Base-by-base conservation (phyloP, 176 grass and related monocot species). In the Carex littledalei region DNA sequence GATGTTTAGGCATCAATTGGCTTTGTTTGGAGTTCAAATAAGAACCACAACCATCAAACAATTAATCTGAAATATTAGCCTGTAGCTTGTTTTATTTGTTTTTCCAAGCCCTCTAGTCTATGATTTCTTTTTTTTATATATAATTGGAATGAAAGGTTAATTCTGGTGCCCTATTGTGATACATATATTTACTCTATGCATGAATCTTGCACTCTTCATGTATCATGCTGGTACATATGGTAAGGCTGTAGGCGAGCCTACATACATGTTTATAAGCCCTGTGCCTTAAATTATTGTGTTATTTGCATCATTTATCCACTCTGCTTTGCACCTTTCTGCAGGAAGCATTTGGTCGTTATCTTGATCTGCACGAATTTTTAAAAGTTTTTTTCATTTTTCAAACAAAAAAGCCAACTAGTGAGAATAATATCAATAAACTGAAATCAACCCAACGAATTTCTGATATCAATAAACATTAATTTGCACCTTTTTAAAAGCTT, bases 161-260 rank as follows among this genome's bases (percentile, higher is more conserved):
- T 83, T 41, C 2, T 83, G 37, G 37, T 57, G 52, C 81, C 84
- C 88, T 57, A 35, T 95, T 90, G 93, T 99, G 96, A 99, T 94
- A 91, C 21, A 72, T 94, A 87, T 88, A 94, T 91, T 93, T 87
- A 95, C 92, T 98, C 93, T 98, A 88, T 99, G 96, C 96, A 99
- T 93, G 96, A 84, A 89, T 94, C 20, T 91, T 88, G 90, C 84
- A 88, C 86, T 91, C 83, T 87, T 89, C 89, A 81, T 94, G 86
- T 91, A 93, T 94, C 81, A 87, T 57, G 91, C 80, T 92, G 91
- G 85, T 90, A 85, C 90, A 54, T 66, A 89, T 93, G 96, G 96
- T 95, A 95, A 95, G 93, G 86, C 87, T 79, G 64, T 66, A 45
- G 79, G 41, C 59, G 58, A 81, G 79, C 35, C 12, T 81, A 64